These are phyloP conservation scores for Coemansia sp. DNA, from an alignment of 192 early-diverging fungal species.

Conservation along the genomic window DNA sequence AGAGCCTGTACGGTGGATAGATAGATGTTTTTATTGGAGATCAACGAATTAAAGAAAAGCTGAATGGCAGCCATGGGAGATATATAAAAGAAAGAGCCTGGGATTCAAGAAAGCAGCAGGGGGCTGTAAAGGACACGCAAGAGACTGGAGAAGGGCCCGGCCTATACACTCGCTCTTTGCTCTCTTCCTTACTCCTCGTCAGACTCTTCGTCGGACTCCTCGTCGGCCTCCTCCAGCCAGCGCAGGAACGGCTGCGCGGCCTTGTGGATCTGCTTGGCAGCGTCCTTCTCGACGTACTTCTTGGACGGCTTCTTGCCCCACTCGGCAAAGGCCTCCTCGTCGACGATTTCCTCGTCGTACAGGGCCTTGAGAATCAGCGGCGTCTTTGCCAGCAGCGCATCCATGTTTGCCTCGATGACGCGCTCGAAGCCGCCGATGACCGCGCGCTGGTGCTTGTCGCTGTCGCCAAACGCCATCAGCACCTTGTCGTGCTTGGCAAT, in stretches of 20 bases:
- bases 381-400: conserved; percentile 61
- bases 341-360: conserved; percentile 87
- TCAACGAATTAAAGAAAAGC: no score
- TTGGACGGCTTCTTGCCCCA: conserved; percentile 86
- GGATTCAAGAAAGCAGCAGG: no score
- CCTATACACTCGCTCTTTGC: no score
- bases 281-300: conserved; percentile 81
- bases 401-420: conserved; percentile 63
- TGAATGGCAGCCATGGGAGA: no score
- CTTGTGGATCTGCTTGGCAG: conserved; percentile 76
- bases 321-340: conserved; percentile 82
- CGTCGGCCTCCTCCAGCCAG: conserved; percentile 88
- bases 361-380: conserved; percentile 81
- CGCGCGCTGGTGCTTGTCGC: conserved; percentile 83
- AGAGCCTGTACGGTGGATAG: conserved; percentile 21
- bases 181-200: background rate
- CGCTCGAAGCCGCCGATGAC: conserved; percentile 90
- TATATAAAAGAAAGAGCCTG: conserved; percentile 7
- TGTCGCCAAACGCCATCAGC: conserved; percentile 68
- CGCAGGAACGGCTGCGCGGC: conserved; percentile 84
- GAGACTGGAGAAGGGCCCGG: no score
- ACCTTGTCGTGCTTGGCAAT: conserved; percentile 68
- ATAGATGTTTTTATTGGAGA: no score
- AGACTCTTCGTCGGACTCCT: conserved; percentile 62
- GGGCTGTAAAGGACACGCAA: background rate